Evolutionary conservation across 1,284 basidiomycete species (phyloP).

Genomic region (Trichosporon faecale): DNA sequence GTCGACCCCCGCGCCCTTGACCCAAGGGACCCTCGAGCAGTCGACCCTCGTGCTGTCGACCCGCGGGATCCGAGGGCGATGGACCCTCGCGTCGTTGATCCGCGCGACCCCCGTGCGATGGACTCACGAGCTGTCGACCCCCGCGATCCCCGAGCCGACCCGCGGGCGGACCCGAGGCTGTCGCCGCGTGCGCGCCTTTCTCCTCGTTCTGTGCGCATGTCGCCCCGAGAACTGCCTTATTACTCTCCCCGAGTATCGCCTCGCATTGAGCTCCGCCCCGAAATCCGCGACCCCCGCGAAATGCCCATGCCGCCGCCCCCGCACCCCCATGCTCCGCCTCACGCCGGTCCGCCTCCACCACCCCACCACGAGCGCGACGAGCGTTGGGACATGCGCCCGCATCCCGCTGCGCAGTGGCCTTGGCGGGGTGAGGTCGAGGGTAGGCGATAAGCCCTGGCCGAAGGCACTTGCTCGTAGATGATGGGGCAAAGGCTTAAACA

Average conservation of each 20-base stretch:
- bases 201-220: neutral
- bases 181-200: slow-evolving; percentile 1
- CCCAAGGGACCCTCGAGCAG: neutral
- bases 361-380: neutral
- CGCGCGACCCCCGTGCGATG: neutral
- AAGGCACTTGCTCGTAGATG: neutral
- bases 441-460: neutral
- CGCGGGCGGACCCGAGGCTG: neutral
- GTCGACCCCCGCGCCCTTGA: neutral
- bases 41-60: neutral
- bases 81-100: neutral
- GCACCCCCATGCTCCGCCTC: neutral
- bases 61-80: neutral
- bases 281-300: neutral
- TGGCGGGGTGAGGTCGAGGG: slow-evolving; percentile 5
- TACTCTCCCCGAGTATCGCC: neutral
- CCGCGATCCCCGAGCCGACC: neutral
- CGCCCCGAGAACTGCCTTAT: neutral
- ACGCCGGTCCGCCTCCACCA: neutral
- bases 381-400: slow-evolving; percentile 5
- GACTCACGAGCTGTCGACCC: too few relatives aligned
- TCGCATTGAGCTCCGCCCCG: neutral
- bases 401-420: neutral
- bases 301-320: neutral
- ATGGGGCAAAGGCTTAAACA: too few relatives aligned